Conservation (phyloP, 225 moss, liverwort and hornwort species). For the Climacium dendroides region DNA sequence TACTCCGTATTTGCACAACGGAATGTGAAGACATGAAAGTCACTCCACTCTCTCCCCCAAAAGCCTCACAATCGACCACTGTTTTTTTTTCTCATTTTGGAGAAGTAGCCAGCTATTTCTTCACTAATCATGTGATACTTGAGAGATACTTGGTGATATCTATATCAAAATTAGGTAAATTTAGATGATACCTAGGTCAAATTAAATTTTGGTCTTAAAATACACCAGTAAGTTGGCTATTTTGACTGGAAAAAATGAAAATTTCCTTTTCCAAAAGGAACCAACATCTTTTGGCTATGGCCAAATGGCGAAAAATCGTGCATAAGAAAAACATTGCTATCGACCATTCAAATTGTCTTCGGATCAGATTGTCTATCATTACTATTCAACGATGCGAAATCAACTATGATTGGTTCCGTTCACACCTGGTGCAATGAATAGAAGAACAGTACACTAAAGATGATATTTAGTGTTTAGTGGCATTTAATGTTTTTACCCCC, state of each 20-base stretch:
- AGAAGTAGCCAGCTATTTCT: background rate
- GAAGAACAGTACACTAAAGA: too few relatives aligned
- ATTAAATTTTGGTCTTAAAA: background rate
- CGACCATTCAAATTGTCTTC: background rate
- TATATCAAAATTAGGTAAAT: background rate
- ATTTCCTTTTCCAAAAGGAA: background rate
- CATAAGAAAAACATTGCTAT: background rate
- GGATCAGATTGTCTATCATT: background rate
- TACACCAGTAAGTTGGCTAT: background rate
- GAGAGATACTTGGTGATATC: background rate
- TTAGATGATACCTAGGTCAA: background rate
- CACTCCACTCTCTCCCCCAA: background rate
- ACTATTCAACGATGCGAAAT: background rate
- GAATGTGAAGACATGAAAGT: background rate
- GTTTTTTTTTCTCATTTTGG: background rate
- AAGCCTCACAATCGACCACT: too few relatives aligned
- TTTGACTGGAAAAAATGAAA: background rate
- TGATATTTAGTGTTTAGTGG: too few relatives aligned
- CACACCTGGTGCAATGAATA: background rate
- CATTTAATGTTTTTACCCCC: too few relatives aligned
- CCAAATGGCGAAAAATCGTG: background rate
- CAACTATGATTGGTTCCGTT: background rate
- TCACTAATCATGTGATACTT: background rate
- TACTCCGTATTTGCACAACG: fast-evolving
- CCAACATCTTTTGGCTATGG: background rate